Percentiles rank a stretch among this genome's conserved stretches.
phyloP scores from a whole-genome alignment of 495 filamentous ascomycete genomes.

The Paragyromitra xinjiangensis region DNA sequence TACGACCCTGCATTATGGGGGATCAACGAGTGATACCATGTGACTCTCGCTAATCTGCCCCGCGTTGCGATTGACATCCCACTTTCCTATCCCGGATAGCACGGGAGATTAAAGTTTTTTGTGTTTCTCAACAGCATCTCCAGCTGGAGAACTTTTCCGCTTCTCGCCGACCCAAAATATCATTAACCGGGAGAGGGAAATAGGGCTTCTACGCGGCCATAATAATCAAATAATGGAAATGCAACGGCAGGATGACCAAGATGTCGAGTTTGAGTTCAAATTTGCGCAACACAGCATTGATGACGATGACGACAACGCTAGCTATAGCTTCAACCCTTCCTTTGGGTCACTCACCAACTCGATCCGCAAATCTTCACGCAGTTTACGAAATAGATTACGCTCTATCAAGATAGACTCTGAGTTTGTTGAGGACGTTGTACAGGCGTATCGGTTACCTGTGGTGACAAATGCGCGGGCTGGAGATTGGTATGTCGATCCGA shows the following conservation, averaged over 20 bases:
- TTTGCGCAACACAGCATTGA: not conserved
- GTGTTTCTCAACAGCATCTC: not conserved
- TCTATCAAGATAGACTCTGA: conserved; percentile 74
- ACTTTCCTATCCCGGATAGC: conserved; percentile 29
- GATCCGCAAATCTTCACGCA: conserved; percentile 68
- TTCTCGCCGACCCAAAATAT: not conserved
- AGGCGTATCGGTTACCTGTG: conserved; percentile 71
- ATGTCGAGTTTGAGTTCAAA: conserved; percentile 17
- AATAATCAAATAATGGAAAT: conserved; percentile 16
- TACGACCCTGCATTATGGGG: not conserved
- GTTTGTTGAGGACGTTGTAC: conserved; percentile 69
- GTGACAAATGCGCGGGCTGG: conserved; percentile 93
- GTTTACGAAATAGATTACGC: conserved; percentile 77
- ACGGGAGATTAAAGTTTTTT: not conserved
- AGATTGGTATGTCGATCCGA: conserved; percentile 88
- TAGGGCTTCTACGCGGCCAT: not conserved
- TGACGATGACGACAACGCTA: not conserved
- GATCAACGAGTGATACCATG: conserved; percentile 14
- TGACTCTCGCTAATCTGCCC: conserved; percentile 43
- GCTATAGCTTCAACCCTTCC: conserved; percentile 29
- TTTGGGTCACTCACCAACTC: conserved; percentile 40
- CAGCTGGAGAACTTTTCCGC: not conserved
- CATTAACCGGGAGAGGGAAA: not conserved
- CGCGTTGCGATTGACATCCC: conserved; percentile 28
- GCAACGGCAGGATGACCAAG: conserved; percentile 7